Conservation (phyloP, 257 asterid species). For the Plantago elongata region DNA sequence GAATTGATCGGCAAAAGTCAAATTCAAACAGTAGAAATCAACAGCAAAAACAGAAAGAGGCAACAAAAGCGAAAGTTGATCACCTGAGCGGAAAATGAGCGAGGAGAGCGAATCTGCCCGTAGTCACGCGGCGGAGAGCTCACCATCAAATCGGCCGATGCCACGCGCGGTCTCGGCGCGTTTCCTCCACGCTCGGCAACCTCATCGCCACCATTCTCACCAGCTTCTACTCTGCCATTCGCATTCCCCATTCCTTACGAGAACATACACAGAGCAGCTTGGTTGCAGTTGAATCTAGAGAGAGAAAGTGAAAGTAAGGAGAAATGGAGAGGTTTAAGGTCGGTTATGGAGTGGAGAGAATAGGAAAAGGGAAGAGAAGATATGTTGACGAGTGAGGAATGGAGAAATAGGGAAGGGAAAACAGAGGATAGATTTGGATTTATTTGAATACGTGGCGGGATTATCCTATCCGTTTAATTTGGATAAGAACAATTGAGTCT, state of each 20-base stretch:
- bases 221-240: conserved; percentile 45
- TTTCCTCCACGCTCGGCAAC: conserved; percentile 31
- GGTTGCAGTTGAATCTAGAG: no score
- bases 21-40: background rate
- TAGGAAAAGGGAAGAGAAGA: no score
- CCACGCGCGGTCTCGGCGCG: conserved; percentile 36
- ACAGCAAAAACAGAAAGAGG: background rate
- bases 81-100: conserved; percentile 62
- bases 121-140: conserved; percentile 62
- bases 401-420: no score
- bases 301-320: no score
- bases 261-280: no score
- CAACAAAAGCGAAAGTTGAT: background rate
- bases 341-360: no score
- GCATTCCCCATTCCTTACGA: conserved; percentile 65
- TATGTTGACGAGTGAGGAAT: no score
- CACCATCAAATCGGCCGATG: conserved; percentile 59
- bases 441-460: no score
- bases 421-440: no score
- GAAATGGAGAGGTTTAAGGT: no score
- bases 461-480: no score
- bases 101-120: conserved; percentile 46
- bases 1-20: background rate
- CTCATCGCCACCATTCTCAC: background rate
- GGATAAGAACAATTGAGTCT: no score